phyloP scores from a whole-genome alignment of 148 eudicot species.

The Silene conica region DNA sequence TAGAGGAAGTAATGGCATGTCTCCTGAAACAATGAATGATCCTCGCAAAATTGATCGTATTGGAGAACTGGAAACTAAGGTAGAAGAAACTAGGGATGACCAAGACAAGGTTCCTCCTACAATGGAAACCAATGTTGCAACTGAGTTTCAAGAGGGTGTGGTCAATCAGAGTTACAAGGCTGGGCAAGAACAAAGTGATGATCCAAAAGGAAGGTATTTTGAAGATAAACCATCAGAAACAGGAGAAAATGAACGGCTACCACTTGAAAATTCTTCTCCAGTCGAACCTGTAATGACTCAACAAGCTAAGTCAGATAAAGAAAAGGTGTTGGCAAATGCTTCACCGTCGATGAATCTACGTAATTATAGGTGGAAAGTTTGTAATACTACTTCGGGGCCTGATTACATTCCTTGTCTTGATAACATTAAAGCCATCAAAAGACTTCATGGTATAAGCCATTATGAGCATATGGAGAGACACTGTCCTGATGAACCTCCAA shows the following conservation, averaged over 20 bases:
- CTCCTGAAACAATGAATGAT: conserved; percentile 13
- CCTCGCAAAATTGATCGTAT: conserved; percentile 17
- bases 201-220: not conserved
- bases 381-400: conserved; percentile 68
- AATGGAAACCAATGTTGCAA: not conserved
- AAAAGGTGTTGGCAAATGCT: conserved; percentile 32
- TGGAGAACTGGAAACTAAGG: conserved; percentile 22
- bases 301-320: conserved; percentile 38
- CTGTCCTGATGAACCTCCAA: conserved; percentile 63
- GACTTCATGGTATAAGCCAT: conserved; percentile 44
- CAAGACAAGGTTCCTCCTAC: conserved; percentile 20
- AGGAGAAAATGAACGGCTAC: conserved; percentile 10
- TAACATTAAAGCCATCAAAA: conserved; percentile 46
- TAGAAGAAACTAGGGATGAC: conserved; percentile 19
- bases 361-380: conserved; percentile 45
- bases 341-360: conserved; percentile 6
- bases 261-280: conserved; percentile 33
- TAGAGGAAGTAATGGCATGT: conserved; percentile 4
- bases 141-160: conserved; percentile 12
- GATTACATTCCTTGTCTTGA: conserved; percentile 84
- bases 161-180: not conserved
- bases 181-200: conserved; percentile 1
- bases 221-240: conserved; percentile 10
- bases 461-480: conserved; percentile 74
- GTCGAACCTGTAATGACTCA: conserved; percentile 41